Base-by-base conservation (phyloP, 108 stramenopile species). In the Nitzschia inconspicua region DNA sequence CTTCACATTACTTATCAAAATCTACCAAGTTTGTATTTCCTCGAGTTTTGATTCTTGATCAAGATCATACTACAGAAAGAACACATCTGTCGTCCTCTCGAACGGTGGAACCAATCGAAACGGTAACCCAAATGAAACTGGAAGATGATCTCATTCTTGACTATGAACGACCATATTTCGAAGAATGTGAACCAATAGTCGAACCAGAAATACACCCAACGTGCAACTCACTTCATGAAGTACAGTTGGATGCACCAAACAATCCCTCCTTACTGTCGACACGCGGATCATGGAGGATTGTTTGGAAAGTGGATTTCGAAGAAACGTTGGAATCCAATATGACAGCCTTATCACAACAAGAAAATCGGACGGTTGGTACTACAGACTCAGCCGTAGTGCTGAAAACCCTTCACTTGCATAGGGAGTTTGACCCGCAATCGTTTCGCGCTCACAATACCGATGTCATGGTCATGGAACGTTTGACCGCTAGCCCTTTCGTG, bases 191-290 rank as follows among this genome's bases (percentile, higher is more conserved):
- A 7, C 79, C 61, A 7, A 74, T 82, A 74, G 55, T 66, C n/a
- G 63, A 79, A 34, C 53, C 57, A 0, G 42, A 10, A 10, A 70
- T 72, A 31, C 68, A 79, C 65, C 80, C 85, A 10, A 84, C 74
- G 9, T 90, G 88, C 65, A 86, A 86, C 70, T 19, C 27, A 1
- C 53, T 93, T 1, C 91, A 93, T 55, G 91, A 91, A 62, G 44
- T 71, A 70, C 28, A 36, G 30, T 46, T 30, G 26, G 36, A 19
- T 19, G 43, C 36, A 41, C 22, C 48, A 11, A 44, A 26, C 24
- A 28, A 52, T 10, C 62, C 47, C 28, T 40, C 68, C 1, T 44
- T 82, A 20, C 20, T 82, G 2, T 50, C 47, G 35, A 70, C 57
- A 44, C 47, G 57, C 37, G 80, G 80, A 29, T 68, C 51, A 30